Base-by-base conservation (phyloP, 2,329 filamentous ascomycete species). In the Nemania diffusa region DNA sequence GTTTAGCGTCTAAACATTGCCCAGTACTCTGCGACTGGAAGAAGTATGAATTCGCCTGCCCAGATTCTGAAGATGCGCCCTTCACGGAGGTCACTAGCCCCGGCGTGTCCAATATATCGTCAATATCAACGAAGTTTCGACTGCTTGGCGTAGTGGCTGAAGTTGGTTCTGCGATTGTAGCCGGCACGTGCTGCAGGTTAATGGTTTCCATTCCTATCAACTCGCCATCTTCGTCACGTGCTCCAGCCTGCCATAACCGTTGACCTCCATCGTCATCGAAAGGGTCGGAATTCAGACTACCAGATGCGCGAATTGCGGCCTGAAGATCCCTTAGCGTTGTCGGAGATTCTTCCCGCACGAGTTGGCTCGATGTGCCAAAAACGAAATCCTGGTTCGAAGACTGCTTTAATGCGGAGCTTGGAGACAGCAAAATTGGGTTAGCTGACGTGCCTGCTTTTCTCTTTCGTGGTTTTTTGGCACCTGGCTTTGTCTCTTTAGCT, bases 331-430 rank as follows among this genome's bases (percentile, higher is more conserved):
- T 84, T 17, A 92, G 78, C 26, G 90, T 85, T 0, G 85, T 86
- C 9, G 91, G 91, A 0, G 91, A 92, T 40, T 93, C 88, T 64
- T 93, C 91, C 62, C 85, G 82, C 15, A 90, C 91, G 26, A 97
- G 81, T 77, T 97, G 93, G 77, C 93, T 97, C 1, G 91, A 94
- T 0, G 93, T 96, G 0, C 93, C 93, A 79, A 97, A 97, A 0
- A 97, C 80, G 74, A 94, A 92, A 67, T 94, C 88, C 76, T 96
- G 93, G 1, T 86, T 82, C 2, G 87, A 83, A 15, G 91, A 86
- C 71, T 91, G 85, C 59, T 86, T 86, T 50, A 90, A 79, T 1
- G 92, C 93, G 26, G 90, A 86, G 55, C 81, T 82, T 0, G 93
- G 93, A 0, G 92, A 92, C 11, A 92, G 81, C 1, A 97, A 77